Evolutionary conservation across 495 filamentous ascomycete species (phyloP), one percentile per base, ranked within the genome.

Genomic region (Pyronema omphalodes): DNA sequence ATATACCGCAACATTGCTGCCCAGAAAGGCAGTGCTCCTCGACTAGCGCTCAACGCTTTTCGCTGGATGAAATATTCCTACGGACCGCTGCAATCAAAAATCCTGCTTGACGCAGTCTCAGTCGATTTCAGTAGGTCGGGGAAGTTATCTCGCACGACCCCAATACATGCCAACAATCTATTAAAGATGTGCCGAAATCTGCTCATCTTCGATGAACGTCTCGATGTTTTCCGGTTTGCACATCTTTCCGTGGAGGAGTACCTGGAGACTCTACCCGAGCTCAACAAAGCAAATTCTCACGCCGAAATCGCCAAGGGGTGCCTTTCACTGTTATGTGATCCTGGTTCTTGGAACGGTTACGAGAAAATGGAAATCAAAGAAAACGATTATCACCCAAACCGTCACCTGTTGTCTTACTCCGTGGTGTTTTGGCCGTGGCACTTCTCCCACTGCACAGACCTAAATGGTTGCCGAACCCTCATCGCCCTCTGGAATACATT

Each of bases 361-460:
- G 7, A 7, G 6, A 34, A 7, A 36, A 7, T 29, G 9, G 6
- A 50, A 6, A 45, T 17, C 14, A 7, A 15, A 15, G 6, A 34
- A 49, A 7, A 6, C 29, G 19, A 29, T 18, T 34, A 52, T 29
- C 14, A 29, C n/a, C n/a, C n/a, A 9, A 19, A 52, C 8, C 49
- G 35, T 37, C 49, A 52, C 37, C 37, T 52, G n/a, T 52, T 52
- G 17, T 23, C 40, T 7, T 52, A 52, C 18, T 37, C 49, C 7
- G 37, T 36, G 37, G 35, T 52, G 15, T 52, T 52, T 40, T 52
- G 49, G 49, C 49, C 49, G 12, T 52, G n/a, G n/a, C n/a, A n/a
- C n/a, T n/a, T n/a, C n/a, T n/a, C n/a, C n/a, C n/a, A n/a, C n/a
- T n/a, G n/a, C 33, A 36, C 49, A 52, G 47, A 50, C 7, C 12